phyloP scores from a whole-genome alignment of 805 yeast species.

The Cyberlindnera bimundalis region DNA sequence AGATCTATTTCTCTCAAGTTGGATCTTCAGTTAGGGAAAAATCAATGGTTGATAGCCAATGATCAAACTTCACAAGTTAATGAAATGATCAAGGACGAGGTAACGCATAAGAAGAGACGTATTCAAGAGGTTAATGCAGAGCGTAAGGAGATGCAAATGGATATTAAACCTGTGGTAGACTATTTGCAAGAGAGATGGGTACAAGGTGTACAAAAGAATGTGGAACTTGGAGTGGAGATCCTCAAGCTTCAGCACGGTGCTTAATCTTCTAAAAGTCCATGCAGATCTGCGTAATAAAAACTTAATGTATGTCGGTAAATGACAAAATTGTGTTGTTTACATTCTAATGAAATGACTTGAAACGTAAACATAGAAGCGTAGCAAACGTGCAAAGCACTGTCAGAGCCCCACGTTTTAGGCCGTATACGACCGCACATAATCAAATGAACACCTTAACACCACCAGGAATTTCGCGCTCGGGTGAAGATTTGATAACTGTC shows the following conservation, averaged over 20 bases:
- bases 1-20: slow-evolving; percentile 37
- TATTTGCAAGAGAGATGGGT: slow-evolving; percentile 49
- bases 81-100: slow-evolving; percentile 27
- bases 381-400: not conserved
- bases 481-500: slow-evolving; percentile 1
- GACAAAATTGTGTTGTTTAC: no score
- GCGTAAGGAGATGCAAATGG: slow-evolving; percentile 42
- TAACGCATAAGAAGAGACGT: slow-evolving; percentile 37
- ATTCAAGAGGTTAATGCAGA: slow-evolving; percentile 41
- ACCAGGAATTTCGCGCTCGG: not conserved
- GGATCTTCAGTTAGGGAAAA: slow-evolving; percentile 32
- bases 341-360: not conserved
- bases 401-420: slow-evolving; percentile 3
- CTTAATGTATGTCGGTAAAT: not conserved
- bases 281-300: not conserved
- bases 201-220: slow-evolving; percentile 30
- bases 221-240: slow-evolving; percentile 37
- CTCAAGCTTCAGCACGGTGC: slow-evolving; percentile 18
- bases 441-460: not conserved
- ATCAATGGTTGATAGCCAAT: slow-evolving; percentile 37
- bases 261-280: no score
- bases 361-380: not conserved
- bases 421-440: no score
- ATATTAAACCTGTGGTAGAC: slow-evolving; percentile 41
- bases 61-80: slow-evolving; percentile 32